Base-by-base conservation (phyloP, 805 yeast species). In the Wickerhamomyces kurtzmanii region DNA sequence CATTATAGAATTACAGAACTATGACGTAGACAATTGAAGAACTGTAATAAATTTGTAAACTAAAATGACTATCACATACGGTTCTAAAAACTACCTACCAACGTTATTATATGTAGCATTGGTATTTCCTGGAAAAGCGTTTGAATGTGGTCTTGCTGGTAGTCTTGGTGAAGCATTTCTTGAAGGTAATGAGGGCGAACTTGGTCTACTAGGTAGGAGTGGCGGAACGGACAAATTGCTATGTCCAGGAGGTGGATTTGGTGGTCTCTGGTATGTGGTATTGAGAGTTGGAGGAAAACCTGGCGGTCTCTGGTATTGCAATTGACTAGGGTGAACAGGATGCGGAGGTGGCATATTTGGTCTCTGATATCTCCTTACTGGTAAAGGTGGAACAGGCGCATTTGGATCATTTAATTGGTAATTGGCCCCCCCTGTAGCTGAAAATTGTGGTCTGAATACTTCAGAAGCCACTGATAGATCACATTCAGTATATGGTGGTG, bases 401-500 rank as follows among this genome's bases (percentile, higher is more conserved):
- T 39, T 45, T 2, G 55, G 40, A 8, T 53, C 49, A 15, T 51
- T 37, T n/a, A n/a, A n/a, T n/a, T n/a, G n/a, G n/a, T n/a, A n/a
- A n/a, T n/a, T n/a, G n/a, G n/a, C n/a, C n/a, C n/a, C n/a, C n/a
- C n/a, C n/a, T n/a, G n/a, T n/a, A n/a, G n/a, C n/a, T n/a, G n/a
- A n/a, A n/a, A n/a, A n/a, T n/a, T n/a, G n/a, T n/a, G n/a, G n/a
- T n/a, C n/a, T n/a, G n/a, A n/a, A n/a, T n/a, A n/a, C n/a, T n/a
- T n/a, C n/a, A n/a, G n/a, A n/a, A n/a, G n/a, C n/a, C n/a, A n/a
- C n/a, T n/a, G n/a, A n/a, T n/a, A n/a, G n/a, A n/a, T n/a, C n/a
- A n/a, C n/a, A n/a, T 25, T 49, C 57, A 1, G 57, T 41, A 31
- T 59, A 59, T 6, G 47, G 49, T 2, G 65, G 65, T 3, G 64